A percentile compares a stretch with the other conserved stretches of the same genome.
These are phyloP conservation scores for Hypholoma sublateritium DNA, from an alignment of 768 basidiomycete species.

Conservation along the genomic window DNA sequence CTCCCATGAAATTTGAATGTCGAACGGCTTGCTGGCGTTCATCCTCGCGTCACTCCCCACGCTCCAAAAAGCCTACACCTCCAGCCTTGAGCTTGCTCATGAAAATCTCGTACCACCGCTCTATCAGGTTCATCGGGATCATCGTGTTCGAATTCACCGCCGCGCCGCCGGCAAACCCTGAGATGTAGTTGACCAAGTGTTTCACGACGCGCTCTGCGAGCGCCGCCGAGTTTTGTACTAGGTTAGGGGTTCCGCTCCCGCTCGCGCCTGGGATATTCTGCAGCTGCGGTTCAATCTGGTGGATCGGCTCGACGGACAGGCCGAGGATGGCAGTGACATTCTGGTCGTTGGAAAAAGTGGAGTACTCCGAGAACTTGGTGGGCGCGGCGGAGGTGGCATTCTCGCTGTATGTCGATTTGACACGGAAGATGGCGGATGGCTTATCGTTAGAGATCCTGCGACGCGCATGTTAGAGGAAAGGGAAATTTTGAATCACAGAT, in stretches of 20 bases:
- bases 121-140: constrained; percentile 63
- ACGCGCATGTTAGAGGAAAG: neutral
- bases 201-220: constrained; percentile 72
- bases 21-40: neutral
- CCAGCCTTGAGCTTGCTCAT: constrained; percentile 54
- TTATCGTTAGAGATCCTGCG: constrained; percentile 85
- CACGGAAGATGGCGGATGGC: constrained; percentile 85
- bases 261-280: constrained; percentile 38
- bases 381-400: constrained; percentile 38
- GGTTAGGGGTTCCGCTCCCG: neutral
- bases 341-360: constrained; percentile 31
- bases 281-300: constrained; percentile 59
- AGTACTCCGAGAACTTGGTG: constrained; percentile 36
- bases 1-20: too few relatives aligned
- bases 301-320: constrained; percentile 75
- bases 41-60: constrained; percentile 26
- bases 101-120: constrained; percentile 74
- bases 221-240: constrained; percentile 22
- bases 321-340: constrained; percentile 77
- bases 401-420: constrained; percentile 53
- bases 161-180: constrained; percentile 56
- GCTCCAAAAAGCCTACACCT: constrained; percentile 65
- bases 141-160: constrained; percentile 47
- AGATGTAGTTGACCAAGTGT: constrained; percentile 74
- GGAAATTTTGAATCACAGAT: neutral